These are phyloP conservation scores for Neohortaea acidophila DNA, from an alignment of 495 filamentous ascomycete genomes.

Conservation along the genomic window DNA sequence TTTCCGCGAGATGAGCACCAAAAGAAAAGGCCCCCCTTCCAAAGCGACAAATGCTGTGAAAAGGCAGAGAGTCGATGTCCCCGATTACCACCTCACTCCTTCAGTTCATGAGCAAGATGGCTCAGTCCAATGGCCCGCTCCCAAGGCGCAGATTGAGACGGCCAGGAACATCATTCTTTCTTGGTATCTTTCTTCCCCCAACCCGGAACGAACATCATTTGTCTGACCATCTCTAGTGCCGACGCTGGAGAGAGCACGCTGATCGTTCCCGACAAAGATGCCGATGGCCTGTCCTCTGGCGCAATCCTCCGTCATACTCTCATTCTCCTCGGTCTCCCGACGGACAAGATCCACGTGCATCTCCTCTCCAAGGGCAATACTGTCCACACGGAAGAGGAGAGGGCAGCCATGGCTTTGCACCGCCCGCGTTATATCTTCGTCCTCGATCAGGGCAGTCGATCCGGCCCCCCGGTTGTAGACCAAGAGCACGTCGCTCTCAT, in stretches of 20 bases:
- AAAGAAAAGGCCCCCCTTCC: constrained; percentile 12
- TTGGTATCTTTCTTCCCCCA: constrained; percentile 32
- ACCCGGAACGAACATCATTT: neutral
- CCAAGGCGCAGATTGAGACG: constrained; percentile 30
- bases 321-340: constrained; percentile 33
- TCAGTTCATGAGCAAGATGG: constrained; percentile 28
- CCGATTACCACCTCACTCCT: constrained; percentile 25
- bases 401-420: constrained; percentile 31
- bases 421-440: constrained; percentile 40
- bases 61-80: constrained; percentile 18
- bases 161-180: constrained; percentile 34
- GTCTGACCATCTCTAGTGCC: constrained; percentile 8
- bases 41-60: constrained; percentile 12
- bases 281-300: constrained; percentile 44
- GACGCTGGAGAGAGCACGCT: constrained; percentile 24
- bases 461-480: constrained; percentile 33
- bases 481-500: constrained; percentile 31
- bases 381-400: constrained; percentile 34
- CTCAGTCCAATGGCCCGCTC: constrained; percentile 40
- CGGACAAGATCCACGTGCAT: constrained; percentile 34
- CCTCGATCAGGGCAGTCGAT: constrained; percentile 42
- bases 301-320: constrained; percentile 42
- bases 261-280: constrained; percentile 47
- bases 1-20: constrained; percentile 8
- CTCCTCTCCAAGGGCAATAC: constrained; percentile 37